Conservation (phyloP, 768 basidiomycete species). For the Suillus fuscotomentosus region DNA sequence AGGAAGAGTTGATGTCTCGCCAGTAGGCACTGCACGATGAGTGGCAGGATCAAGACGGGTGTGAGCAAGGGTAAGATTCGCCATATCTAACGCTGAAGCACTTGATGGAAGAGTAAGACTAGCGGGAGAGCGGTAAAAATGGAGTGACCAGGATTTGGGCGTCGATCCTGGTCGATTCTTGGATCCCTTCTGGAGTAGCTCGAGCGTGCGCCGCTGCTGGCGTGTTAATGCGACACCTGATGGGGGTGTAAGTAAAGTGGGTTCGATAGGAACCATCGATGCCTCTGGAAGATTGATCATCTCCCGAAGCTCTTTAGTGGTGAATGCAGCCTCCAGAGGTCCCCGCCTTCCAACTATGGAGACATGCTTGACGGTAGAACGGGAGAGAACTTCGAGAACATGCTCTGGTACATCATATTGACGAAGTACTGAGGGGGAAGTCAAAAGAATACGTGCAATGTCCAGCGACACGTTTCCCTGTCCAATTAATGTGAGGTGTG, state of each 20-base stretch:
- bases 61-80: constrained; percentile 57
- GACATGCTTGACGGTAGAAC: constrained; percentile 69
- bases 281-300: constrained; percentile 64
- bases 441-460: constrained; percentile 86
- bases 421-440: constrained; percentile 55
- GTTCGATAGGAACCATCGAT: constrained; percentile 61
- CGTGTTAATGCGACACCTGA: constrained; percentile 43
- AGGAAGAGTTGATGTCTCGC: constrained; percentile 44
- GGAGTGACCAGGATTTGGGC: constrained; percentile 72
- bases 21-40: constrained; percentile 52
- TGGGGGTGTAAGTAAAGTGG: constrained; percentile 39
- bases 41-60: constrained; percentile 53
- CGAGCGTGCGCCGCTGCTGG: constrained; percentile 64
- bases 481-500: constrained; percentile 83
- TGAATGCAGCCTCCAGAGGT: constrained; percentile 86
- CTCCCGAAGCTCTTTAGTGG: constrained; percentile 91
- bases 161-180: constrained; percentile 47
- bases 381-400: constrained; percentile 66
- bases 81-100: constrained; percentile 18
- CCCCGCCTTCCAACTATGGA: constrained; percentile 86
- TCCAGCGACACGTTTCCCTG: constrained; percentile 96
- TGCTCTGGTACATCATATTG: constrained; percentile 76
- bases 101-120: constrained; percentile 35
- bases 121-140: constrained; percentile 77
- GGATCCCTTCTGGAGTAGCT: constrained; percentile 67